Percentiles rank a stretch among this genome's conserved stretches.
These are phyloP conservation scores for Gliomastix tumulicola DNA, from an alignment of 2,329 filamentous ascomycete species.

Conservation along the genomic window DNA sequence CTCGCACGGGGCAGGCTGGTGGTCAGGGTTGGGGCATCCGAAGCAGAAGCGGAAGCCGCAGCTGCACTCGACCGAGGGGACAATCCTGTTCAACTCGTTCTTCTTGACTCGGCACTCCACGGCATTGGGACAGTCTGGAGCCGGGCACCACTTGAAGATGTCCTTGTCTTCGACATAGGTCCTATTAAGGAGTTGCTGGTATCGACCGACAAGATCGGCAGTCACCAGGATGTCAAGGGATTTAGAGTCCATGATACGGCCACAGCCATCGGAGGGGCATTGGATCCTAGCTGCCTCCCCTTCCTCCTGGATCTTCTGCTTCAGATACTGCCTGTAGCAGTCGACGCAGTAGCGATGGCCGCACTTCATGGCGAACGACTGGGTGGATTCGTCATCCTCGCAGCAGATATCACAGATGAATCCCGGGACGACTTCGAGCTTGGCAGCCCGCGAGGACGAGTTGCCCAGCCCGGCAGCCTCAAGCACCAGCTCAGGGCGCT, in stretches of 20 bases:
- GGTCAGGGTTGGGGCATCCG: conserved; percentile 81
- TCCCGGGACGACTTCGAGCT: conserved; percentile 62
- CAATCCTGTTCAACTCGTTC: conserved; percentile 75
- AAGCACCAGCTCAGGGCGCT: conserved; percentile 69
- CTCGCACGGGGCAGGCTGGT: conserved; percentile 86
- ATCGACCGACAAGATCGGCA: conserved; percentile 52
- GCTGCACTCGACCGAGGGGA: conserved; percentile 81
- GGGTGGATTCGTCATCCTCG: conserved; percentile 70
- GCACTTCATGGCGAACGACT: conserved; percentile 92
- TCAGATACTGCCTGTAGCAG: conserved; percentile 87
- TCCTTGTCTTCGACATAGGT: conserved; percentile 98
- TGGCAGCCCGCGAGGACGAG: conserved; percentile 53
- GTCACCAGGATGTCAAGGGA: conserved; percentile 73
- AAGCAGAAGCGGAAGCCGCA: conserved; percentile 93
- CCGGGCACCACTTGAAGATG: conserved; percentile 93
- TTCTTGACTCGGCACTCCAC: conserved; percentile 84
- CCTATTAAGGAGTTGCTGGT: conserved; percentile 78
- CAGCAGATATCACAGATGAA: conserved; percentile 96
- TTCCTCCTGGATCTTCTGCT: conserved; percentile 90
- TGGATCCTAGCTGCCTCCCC: conserved; percentile 93
- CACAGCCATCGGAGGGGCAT: conserved; percentile 83
- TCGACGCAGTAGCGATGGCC: conserved; percentile 88
- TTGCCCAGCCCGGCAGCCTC: conserved; percentile 78
- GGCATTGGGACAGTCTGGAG: conserved; percentile 93
- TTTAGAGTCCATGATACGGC: conserved; percentile 83